A percentile compares a stretch with the other conserved stretches of the same genome.
Conservation (phyloP, 116 monocot species). For the Zostera marina region DNA sequence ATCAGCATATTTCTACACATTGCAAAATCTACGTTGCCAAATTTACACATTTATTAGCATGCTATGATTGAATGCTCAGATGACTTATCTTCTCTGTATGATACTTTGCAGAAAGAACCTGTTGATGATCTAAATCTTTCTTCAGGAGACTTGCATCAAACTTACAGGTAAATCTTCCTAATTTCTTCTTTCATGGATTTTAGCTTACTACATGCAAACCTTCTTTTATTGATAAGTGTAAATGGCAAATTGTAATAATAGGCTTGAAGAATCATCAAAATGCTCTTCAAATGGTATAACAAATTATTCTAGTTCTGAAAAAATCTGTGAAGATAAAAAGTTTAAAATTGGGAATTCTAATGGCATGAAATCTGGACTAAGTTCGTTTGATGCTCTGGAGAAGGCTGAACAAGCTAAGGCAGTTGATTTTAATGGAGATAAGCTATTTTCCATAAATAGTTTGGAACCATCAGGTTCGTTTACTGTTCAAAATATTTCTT, state of each 20-base stretch:
- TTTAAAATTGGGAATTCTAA: background rate
- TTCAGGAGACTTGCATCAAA: no score
- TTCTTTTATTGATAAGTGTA: background rate
- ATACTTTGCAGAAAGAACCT: no score
- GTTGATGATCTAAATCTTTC: no score
- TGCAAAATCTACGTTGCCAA: no score
- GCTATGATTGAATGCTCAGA: no score
- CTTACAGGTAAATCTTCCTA: no score
- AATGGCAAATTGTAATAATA: no score
- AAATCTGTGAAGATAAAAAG: background rate
- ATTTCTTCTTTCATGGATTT: background rate
- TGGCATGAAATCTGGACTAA: background rate
- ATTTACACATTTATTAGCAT: no score
- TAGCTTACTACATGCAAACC: background rate
- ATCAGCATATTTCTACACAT: no score
- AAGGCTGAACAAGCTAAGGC: constrained; percentile 1
- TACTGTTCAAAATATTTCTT: background rate
- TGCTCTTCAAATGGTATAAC: background rate
- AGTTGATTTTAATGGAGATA: background rate
- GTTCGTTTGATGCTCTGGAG: background rate
- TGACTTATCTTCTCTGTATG: no score
- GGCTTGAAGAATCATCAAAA: background rate
- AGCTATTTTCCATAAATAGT: background rate
- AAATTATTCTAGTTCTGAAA: background rate
- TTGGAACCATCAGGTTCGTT: background rate